These are phyloP conservation scores for Hortiboletus flavorubellus DNA, from an alignment of 768 basidiomycete genomes.

Conservation along the genomic window DNA sequence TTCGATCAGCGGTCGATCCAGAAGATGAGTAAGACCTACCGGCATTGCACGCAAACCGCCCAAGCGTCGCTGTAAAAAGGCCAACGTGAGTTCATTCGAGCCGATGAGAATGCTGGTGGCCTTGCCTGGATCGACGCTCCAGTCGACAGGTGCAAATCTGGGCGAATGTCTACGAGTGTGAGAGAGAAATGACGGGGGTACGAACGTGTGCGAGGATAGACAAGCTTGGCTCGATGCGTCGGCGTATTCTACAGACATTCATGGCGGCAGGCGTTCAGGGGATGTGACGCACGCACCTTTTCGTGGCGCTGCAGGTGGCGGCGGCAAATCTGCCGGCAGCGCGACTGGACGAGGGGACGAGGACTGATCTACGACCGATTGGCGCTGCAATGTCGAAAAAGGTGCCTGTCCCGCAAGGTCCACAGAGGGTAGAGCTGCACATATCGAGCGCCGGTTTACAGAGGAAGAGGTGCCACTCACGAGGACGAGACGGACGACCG, in stretches of 20 bases:
- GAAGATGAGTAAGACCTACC: neutral
- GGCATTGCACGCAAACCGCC: neutral
- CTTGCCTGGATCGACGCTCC: slow-evolving; percentile 12
- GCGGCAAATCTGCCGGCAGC: neutral
- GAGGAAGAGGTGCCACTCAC: slow-evolving; percentile 7
- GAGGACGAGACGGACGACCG: neutral
- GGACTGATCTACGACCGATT: neutral
- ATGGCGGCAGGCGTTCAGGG: neutral
- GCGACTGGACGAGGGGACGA: neutral
- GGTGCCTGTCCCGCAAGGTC: neutral
- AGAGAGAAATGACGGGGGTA: neutral
- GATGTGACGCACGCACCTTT: slow-evolving; percentile 3
- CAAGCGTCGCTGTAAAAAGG: slow-evolving; percentile 1
- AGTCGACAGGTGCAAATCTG: slow-evolving; percentile 2
- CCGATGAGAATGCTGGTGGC: neutral
- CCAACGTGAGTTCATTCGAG: neutral
- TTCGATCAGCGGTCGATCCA: slow-evolving; percentile 3
- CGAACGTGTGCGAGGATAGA: neutral
- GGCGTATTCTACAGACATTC: slow-evolving; percentile 7
- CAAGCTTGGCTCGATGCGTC: slow-evolving; percentile 14
- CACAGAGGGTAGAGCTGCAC: neutral
- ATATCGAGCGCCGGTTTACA: neutral
- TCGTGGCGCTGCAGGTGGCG: neutral
- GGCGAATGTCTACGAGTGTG: neutral
- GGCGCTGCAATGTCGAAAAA: neutral